Evolutionary conservation across 495 filamentous ascomycete species (phyloP).

Genomic region (Chaetomidium leptoderma): DNA sequence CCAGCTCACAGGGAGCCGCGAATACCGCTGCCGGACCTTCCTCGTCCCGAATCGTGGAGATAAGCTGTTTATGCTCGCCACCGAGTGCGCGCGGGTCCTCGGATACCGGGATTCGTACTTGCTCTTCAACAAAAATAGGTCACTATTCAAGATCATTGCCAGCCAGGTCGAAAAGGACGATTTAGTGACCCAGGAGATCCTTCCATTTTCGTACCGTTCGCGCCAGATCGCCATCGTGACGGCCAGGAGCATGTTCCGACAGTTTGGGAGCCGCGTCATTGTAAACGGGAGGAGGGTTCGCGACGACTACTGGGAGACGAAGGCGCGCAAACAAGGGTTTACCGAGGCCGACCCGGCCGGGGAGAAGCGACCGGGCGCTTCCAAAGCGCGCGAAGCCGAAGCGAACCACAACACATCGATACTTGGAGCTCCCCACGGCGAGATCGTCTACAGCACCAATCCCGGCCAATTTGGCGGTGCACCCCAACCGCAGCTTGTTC

Average conservation of each 20-base stretch:
- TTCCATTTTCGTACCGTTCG: conserved; percentile 96
- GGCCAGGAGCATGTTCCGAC: conserved; percentile 97
- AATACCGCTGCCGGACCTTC: conserved; percentile 93
- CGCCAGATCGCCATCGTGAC: conserved; percentile 98
- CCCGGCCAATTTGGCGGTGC: conserved; percentile 54
- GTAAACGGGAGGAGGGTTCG: conserved; percentile 83
- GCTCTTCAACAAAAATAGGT: conserved; percentile 98
- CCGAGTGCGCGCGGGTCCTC: conserved; percentile 91
- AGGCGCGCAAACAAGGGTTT: conserved; percentile 95
- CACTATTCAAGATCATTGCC: conserved; percentile 96
- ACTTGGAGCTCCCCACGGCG: conserved; percentile 61
- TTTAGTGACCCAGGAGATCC: conserved; percentile 86
- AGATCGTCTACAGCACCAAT: conserved; percentile 80
- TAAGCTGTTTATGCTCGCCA: conserved; percentile 98
- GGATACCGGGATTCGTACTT: conserved; percentile 97
- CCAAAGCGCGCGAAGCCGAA: conserved; percentile 78
- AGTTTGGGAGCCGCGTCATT: conserved; percentile 96
- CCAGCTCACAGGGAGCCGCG: conserved; percentile 71
- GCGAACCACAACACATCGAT: conserved; percentile 45
- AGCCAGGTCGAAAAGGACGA: conserved; percentile 95
- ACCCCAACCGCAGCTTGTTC: conserved; percentile 63
- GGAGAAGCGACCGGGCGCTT: conserved; percentile 90
- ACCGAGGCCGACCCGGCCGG: conserved; percentile 95
- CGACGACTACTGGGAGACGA: conserved; percentile 98
- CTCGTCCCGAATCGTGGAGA: conserved; percentile 81